Evolutionary conservation across 331 rosid species (phyloP).

Genomic region (Rosa hybrid): DNA sequence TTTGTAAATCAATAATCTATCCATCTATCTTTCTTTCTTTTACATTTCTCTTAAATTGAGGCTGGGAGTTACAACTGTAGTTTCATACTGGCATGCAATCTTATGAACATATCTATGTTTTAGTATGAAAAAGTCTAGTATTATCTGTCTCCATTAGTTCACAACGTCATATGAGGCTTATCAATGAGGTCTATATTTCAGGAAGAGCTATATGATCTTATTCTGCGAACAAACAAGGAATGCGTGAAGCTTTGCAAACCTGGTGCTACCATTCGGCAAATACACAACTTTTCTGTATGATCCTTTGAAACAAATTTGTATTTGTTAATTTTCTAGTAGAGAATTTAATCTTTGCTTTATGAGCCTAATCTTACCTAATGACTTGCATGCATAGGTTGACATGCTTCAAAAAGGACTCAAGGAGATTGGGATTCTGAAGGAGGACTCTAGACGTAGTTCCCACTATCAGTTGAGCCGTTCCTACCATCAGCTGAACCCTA

Average conservation of each 20-base stretch:
- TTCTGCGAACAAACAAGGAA: constrained; percentile 72
- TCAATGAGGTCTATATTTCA: constrained; percentile 39
- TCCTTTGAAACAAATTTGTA: neutral
- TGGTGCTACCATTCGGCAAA: constrained; percentile 68
- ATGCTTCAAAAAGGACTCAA: constrained; percentile 79
- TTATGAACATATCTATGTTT: neutral
- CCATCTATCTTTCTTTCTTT: no score
- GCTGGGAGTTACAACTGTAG: neutral
- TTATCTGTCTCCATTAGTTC: constrained; percentile 1
- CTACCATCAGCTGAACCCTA: constrained; percentile 83
- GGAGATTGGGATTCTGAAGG: constrained; percentile 73
- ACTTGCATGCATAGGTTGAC: constrained; percentile 55
- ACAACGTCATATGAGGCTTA: neutral
- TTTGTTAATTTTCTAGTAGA: neutral
- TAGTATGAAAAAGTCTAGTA: neutral
- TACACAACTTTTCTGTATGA: constrained; percentile 74
- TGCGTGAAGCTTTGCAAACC: constrained; percentile 90
- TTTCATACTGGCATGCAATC: neutral
- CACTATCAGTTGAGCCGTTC: constrained; percentile 64
- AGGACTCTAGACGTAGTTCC: constrained; percentile 40
- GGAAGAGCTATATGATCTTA: constrained; percentile 90
- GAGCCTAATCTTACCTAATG: neutral
- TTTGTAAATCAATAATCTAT: neutral
- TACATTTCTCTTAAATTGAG: neutral
- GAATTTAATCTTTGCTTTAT: neutral